phyloP scores from a whole-genome alignment of 2,329 filamentous ascomycete species.

The Xylariaceae sp. region DNA sequence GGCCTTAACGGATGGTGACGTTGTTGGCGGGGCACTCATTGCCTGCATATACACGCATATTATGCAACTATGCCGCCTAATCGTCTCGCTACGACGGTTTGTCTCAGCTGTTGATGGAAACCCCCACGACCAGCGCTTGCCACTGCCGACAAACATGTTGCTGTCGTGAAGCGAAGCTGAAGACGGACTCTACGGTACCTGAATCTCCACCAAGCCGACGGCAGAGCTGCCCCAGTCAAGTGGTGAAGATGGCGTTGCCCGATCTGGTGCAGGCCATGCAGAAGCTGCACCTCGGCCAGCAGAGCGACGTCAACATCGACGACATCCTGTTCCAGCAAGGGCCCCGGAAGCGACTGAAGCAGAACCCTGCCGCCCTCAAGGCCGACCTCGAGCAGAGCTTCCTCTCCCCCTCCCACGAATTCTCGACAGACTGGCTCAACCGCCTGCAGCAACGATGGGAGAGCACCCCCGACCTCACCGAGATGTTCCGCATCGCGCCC shows the following conservation, averaged over 20 bases:
- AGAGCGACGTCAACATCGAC: constrained; percentile 41
- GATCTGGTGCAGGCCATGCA: constrained; percentile 42
- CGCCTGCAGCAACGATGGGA: constrained; percentile 87
- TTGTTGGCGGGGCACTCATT: constrained; percentile 12
- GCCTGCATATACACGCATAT: too few relatives aligned
- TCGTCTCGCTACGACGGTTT: too few relatives aligned
- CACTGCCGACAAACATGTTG: too few relatives aligned
- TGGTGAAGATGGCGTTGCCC: constrained; percentile 23
- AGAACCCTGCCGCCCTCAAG: constrained; percentile 58
- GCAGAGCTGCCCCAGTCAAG: too few relatives aligned
- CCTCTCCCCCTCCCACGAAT: constrained; percentile 68
- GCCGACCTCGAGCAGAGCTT: constrained; percentile 67
- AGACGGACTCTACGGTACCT: too few relatives aligned
- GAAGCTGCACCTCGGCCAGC: constrained; percentile 37
- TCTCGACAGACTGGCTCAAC: constrained; percentile 82
- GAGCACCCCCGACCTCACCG: constrained; percentile 67
- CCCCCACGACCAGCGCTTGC: too few relatives aligned
- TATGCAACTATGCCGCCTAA: too few relatives aligned
- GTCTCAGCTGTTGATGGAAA: too few relatives aligned
- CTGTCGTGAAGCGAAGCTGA: too few relatives aligned
- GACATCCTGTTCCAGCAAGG: constrained; percentile 44
- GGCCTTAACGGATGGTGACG: too few relatives aligned
- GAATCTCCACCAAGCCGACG: neutral
- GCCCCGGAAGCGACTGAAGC: constrained; percentile 36
- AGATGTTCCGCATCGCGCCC: constrained; percentile 78